These are phyloP conservation scores for Sarocladium brachiariae DNA, from an alignment of 2,329 filamentous ascomycete genomes.

Conservation along the genomic window DNA sequence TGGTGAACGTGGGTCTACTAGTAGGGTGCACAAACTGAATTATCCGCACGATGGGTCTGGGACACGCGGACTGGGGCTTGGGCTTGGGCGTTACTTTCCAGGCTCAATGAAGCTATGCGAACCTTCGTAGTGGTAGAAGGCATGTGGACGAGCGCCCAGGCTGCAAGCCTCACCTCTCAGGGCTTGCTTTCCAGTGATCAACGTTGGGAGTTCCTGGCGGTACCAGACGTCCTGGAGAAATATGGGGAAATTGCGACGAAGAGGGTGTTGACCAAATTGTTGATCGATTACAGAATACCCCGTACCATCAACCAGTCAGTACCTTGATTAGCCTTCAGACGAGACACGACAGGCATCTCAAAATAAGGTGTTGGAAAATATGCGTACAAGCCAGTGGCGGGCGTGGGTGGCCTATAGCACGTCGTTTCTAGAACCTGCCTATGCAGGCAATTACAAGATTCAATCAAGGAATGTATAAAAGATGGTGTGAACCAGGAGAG, in stretches of 20 bases:
- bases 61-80: slow-evolving; percentile 7
- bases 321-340: no score
- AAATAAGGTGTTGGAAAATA: slow-evolving; percentile 6
- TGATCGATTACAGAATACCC: neutral
- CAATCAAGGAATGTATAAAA: neutral
- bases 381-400: no score
- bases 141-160: no score
- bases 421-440: slow-evolving; percentile 1
- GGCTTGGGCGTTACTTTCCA: no score
- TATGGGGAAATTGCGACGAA: neutral
- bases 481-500: neutral
- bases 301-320: neutral
- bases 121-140: neutral
- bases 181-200: neutral
- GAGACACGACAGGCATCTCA: neutral
- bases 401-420: no score
- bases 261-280: neutral
- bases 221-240: neutral
- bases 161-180: neutral
- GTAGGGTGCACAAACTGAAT: no score
- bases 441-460: slow-evolving; percentile 3
- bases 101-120: neutral
- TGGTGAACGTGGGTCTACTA: slow-evolving; percentile 1
- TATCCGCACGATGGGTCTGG: slow-evolving; percentile 3
- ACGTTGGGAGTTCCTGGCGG: neutral